Evolutionary conservation across 768 basidiomycete genomes (phyloP).

Genomic region (Mycena haematopus): DNA sequence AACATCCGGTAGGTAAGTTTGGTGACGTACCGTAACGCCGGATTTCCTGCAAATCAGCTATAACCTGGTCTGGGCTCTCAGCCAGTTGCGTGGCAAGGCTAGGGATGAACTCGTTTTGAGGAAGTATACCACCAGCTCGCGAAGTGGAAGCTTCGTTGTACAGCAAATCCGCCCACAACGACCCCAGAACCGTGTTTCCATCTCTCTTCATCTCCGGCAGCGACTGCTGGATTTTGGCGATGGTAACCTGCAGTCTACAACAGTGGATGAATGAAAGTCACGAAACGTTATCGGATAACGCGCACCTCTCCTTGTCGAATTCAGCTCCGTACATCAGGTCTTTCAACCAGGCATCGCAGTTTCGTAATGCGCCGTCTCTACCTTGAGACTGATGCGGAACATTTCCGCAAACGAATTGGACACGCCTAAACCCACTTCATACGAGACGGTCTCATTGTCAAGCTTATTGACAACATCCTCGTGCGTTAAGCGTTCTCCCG

Average conservation of each 20-base stretch:
- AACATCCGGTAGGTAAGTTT: background rate
- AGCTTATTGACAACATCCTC: slow-evolving; percentile 93
- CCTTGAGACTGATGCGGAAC: slow-evolving; percentile 80
- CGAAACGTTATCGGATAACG: background rate
- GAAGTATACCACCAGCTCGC: slow-evolving; percentile 69
- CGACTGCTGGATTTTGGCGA: slow-evolving; percentile 89
- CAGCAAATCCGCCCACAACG: slow-evolving; percentile 70
- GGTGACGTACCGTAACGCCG: slow-evolving; percentile 63
- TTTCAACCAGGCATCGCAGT: slow-evolving; percentile 85
- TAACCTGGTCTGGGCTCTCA: slow-evolving; percentile 71
- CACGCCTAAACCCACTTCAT: slow-evolving; percentile 74
- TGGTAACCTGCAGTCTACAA: slow-evolving; percentile 76
- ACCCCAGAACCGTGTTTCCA: slow-evolving; percentile 78
- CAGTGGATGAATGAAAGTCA: background rate
- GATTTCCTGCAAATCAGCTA: slow-evolving; percentile 78
- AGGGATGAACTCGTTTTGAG: slow-evolving; percentile 82
- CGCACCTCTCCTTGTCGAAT: slow-evolving; percentile 82
- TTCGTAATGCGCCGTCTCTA: slow-evolving; percentile 81
- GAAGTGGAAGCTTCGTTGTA: slow-evolving; percentile 75
- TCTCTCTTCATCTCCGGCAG: slow-evolving; percentile 92
- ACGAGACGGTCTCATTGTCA: slow-evolving; percentile 90
- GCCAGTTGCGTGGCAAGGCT: slow-evolving; percentile 74
- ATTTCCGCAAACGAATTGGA: slow-evolving; percentile 74
- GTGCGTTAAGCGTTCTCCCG: slow-evolving; percentile 75
- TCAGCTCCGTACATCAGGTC: slow-evolving; percentile 78